Evolutionary conservation across 495 filamentous ascomycete species (phyloP).

Genomic region (Alectoria sarmentosa): DNA sequence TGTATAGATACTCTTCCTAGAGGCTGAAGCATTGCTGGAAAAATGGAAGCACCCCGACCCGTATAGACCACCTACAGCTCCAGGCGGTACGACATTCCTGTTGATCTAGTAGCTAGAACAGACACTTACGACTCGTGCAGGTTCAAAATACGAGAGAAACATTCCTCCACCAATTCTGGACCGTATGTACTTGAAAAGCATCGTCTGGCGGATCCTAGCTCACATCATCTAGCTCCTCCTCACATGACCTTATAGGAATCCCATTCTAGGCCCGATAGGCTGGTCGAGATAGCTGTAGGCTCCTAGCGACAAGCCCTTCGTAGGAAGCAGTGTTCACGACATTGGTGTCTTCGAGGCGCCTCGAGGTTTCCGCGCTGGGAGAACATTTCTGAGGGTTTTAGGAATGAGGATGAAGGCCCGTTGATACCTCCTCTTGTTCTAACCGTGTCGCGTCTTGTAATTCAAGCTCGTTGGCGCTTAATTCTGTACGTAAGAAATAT

Average conservation of each 20-base stretch:
- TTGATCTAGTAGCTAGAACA: background rate
- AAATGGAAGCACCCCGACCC: slow-evolving; percentile 98
- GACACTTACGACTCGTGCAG: slow-evolving; percentile 40
- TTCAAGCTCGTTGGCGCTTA: background rate
- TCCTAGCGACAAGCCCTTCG: background rate
- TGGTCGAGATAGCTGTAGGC: background rate
- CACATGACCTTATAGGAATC: slow-evolving; percentile 32
- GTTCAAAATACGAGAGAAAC: slow-evolving; percentile 95
- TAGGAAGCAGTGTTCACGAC: background rate
- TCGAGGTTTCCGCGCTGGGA: background rate
- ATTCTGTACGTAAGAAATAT: background rate
- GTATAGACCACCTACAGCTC: slow-evolving; percentile 79
- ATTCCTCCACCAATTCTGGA: slow-evolving; percentile 69
- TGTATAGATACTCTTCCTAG: slow-evolving; percentile 63
- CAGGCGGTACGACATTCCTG: slow-evolving; percentile 67
- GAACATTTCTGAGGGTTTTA: background rate
- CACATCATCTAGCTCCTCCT: slow-evolving; percentile 37
- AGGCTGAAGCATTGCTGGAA: slow-evolving; percentile 81
- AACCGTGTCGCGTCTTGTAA: background rate
- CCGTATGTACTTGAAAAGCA: slow-evolving; percentile 49
- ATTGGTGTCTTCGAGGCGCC: background rate
- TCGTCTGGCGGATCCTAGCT: slow-evolving; percentile 4
- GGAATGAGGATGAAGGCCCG: background rate
- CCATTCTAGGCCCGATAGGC: background rate
- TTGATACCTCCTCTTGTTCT: background rate